A percentile compares a stretch with the other conserved stretches of the same genome.
phyloP scores from a whole-genome alignment of 768 basidiomycete genomes.

The Russula griseocarnosa region DNA sequence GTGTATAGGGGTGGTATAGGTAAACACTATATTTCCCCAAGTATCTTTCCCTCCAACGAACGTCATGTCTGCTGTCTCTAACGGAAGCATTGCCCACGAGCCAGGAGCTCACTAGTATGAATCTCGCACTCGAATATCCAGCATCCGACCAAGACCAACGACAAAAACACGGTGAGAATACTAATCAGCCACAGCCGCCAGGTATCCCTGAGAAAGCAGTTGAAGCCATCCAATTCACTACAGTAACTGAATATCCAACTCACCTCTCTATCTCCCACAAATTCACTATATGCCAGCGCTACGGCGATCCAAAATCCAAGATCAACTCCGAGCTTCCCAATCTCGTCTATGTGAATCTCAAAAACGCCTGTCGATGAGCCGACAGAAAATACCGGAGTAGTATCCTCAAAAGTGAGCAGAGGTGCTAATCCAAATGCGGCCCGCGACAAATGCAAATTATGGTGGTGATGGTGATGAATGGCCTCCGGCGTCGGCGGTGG shows the following conservation, averaged over 20 bases:
- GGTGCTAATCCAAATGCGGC: conserved; percentile 38
- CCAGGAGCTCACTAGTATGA: background rate
- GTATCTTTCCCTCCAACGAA: background rate
- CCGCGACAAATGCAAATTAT: background rate
- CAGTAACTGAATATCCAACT: conserved; percentile 30
- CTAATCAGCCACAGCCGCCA: conserved; percentile 35
- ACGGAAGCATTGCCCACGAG: too few relatives aligned
- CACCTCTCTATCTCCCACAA: conserved; percentile 74
- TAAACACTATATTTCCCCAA: background rate
- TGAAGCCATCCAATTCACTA: conserved; percentile 5
- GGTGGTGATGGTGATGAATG: background rate
- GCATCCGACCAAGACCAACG: background rate
- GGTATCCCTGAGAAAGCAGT: conserved; percentile 32
- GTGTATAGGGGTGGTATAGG: background rate
- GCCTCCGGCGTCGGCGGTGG: conserved; percentile 3
- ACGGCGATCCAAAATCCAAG: conserved; percentile 75
- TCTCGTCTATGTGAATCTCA: conserved; percentile 57
- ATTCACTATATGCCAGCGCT: conserved; percentile 71
- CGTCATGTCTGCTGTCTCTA: too few relatives aligned
- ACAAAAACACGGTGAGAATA: background rate
- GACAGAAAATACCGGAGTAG: conserved; percentile 60
- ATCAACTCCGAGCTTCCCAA: conserved; percentile 60
- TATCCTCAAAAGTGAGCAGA: conserved; percentile 66
- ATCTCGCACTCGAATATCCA: background rate
- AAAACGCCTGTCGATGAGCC: conserved; percentile 56